Evolutionary conservation across 768 basidiomycete genomes (phyloP).

Genomic region (Lactarius sanguifluus): DNA sequence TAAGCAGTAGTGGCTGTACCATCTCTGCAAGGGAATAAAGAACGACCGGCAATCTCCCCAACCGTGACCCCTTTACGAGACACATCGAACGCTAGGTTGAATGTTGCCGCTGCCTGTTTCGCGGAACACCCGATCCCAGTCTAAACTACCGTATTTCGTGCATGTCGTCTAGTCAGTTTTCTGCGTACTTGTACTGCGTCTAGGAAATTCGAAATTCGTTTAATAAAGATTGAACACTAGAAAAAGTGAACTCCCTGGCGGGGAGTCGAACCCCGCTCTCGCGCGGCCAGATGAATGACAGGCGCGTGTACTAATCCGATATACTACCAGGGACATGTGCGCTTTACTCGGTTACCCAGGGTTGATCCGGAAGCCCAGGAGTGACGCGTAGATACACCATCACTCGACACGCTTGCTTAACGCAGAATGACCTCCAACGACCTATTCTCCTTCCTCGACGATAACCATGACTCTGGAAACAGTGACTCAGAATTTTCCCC

Average conservation of each 20-base stretch:
- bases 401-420: neutral
- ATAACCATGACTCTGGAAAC: constrained; percentile 33
- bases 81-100: neutral
- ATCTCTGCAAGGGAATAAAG: neutral
- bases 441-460: constrained; percentile 68
- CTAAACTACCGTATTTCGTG: neutral
- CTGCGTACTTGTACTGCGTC: neutral
- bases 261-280: constrained; percentile 40
- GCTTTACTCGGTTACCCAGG: neutral
- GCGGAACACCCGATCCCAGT: neutral
- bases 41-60: neutral
- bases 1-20: neutral
- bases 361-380: neutral
- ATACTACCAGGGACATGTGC: constrained; percentile 28
- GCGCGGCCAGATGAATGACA: constrained; percentile 31
- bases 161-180: neutral
- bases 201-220: neutral
- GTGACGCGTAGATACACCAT: no score
- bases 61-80: neutral
- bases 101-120: neutral
- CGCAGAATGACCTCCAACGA: constrained; percentile 41
- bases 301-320: constrained; percentile 32
- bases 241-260: constrained; percentile 32
- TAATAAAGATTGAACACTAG: neutral
- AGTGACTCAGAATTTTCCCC: constrained; percentile 40